Conservation (phyloP, 2,329 filamentous ascomycete genomes). For the Sclerotinia borealis region DNA sequence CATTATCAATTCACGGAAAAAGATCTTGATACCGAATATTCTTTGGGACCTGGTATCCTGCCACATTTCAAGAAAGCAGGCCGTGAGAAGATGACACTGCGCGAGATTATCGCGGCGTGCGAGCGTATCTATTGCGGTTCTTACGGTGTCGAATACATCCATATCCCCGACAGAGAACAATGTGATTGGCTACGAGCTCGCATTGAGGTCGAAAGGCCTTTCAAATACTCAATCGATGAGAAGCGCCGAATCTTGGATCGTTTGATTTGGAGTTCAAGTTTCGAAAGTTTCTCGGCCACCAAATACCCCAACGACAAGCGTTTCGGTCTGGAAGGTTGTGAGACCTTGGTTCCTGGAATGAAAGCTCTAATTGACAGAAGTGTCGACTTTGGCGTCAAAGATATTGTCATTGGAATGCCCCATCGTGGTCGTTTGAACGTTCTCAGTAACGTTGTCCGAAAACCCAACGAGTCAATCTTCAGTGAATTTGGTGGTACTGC, state of each 20-base stretch:
- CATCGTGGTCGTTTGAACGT: slow-evolving; percentile 98
- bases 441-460: slow-evolving; percentile 95
- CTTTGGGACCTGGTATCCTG: slow-evolving; percentile 87
- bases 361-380: slow-evolving; percentile 98
- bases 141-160: slow-evolving; percentile 98
- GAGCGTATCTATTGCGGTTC: slow-evolving; percentile 95
- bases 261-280: slow-evolving; percentile 97
- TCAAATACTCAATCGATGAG: slow-evolving; percentile 97
- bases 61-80: slow-evolving; percentile 86
- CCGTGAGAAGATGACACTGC: slow-evolving; percentile 91
- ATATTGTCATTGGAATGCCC: slow-evolving; percentile 99
- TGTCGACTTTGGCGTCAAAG: slow-evolving; percentile 97
- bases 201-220: slow-evolving; percentile 86
- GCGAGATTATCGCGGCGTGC: slow-evolving; percentile 88
- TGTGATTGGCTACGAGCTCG: slow-evolving; percentile 98
- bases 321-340: slow-evolving; percentile 95
- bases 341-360: slow-evolving; percentile 96
- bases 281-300: slow-evolving; percentile 89
- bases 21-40: slow-evolving; percentile 88
- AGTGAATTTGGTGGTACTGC: slow-evolving; percentile 90
- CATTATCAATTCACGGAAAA: slow-evolving; percentile 94
- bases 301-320: slow-evolving; percentile 99
- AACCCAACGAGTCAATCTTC: slow-evolving; percentile 99
- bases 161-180: slow-evolving; percentile 94
- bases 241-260: slow-evolving; percentile 97